These are phyloP conservation scores for Picochlorum costavermella DNA, from an alignment of 139 green algal species.

Conservation along the genomic window DNA sequence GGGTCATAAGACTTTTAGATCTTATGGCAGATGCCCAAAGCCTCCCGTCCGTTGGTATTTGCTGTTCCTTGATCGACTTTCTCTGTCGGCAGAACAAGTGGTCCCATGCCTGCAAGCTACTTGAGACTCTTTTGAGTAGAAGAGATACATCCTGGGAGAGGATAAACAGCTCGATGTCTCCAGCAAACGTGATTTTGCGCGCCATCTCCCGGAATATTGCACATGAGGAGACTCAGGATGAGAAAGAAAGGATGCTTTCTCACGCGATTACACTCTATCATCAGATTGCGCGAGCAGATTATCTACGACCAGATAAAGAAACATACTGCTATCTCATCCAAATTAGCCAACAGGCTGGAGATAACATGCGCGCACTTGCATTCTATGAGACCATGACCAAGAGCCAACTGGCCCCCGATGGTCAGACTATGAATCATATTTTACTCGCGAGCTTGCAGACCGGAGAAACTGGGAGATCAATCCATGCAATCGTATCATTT, in stretches of 20 bases:
- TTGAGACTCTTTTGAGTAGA: slow-evolving; percentile 1
- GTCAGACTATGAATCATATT: neutral
- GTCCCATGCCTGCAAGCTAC: neutral
- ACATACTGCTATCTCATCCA: slow-evolving; percentile 1
- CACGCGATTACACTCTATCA: neutral
- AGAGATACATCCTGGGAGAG: too few species aligned
- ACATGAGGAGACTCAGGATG: too few species aligned
- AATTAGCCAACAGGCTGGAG: neutral
- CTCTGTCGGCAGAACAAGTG: neutral
- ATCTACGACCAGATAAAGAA: neutral
- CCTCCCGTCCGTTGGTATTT: neutral
- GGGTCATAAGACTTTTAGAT: neutral
- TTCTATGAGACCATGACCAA: neutral
- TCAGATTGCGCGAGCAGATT: neutral
- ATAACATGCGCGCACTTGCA: neutral
- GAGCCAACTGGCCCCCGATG: neutral
- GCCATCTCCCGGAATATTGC: too few species aligned
- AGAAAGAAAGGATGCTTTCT: neutral
- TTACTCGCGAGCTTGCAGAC: neutral
- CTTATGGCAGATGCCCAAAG: neutral
- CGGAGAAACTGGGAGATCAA: neutral
- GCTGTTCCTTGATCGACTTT: neutral
- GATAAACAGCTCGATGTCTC: too few species aligned
- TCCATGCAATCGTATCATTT: neutral
- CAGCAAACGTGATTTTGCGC: too few species aligned